Evolutionary conservation across 2,329 filamentous ascomycete genomes (phyloP).

Genomic region (Neocatenulostroma microsporum): DNA sequence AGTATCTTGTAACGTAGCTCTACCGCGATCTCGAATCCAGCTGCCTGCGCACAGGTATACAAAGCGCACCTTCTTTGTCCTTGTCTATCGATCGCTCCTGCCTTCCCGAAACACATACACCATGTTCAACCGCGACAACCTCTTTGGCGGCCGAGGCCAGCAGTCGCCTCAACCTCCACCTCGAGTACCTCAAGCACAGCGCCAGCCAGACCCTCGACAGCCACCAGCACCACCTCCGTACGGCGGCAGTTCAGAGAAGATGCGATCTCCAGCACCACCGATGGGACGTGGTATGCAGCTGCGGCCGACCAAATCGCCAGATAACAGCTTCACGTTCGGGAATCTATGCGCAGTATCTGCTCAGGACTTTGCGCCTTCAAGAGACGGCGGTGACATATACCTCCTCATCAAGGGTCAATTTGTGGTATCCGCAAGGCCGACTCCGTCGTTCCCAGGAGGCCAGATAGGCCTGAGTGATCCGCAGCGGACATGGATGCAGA

Average conservation of each 20-base stretch:
- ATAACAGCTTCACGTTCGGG: conserved; percentile 44
- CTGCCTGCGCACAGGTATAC: neutral
- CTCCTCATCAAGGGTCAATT: conserved; percentile 65
- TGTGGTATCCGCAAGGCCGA: conserved; percentile 70
- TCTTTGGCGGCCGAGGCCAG: conserved; percentile 27
- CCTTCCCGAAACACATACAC: neutral
- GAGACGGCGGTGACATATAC: conserved; percentile 69
- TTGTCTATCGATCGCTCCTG: neutral
- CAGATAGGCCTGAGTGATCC: conserved; percentile 77
- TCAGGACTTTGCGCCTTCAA: conserved; percentile 66
- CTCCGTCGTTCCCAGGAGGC: conserved; percentile 62
- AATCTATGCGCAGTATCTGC: conserved; percentile 64
- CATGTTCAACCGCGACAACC: conserved; percentile 53
- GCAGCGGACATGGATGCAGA: conserved; percentile 78
- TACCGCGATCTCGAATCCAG: too few relatives aligned
- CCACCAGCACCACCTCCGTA: too few relatives aligned
- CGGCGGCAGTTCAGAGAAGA: too few relatives aligned
- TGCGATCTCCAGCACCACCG: too few relatives aligned
- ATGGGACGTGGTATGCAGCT: conserved; percentile 34
- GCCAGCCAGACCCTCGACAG: conserved; percentile 12
- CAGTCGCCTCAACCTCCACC: conserved; percentile 32
- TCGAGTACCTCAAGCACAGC: conserved; percentile 23
- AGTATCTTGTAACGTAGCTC: neutral
- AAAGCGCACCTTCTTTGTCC: conserved; percentile 4
- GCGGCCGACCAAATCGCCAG: conserved; percentile 48